phyloP scores from a whole-genome alignment of 1,284 basidiomycete species.

The Mrakiaceae sp. region DNA sequence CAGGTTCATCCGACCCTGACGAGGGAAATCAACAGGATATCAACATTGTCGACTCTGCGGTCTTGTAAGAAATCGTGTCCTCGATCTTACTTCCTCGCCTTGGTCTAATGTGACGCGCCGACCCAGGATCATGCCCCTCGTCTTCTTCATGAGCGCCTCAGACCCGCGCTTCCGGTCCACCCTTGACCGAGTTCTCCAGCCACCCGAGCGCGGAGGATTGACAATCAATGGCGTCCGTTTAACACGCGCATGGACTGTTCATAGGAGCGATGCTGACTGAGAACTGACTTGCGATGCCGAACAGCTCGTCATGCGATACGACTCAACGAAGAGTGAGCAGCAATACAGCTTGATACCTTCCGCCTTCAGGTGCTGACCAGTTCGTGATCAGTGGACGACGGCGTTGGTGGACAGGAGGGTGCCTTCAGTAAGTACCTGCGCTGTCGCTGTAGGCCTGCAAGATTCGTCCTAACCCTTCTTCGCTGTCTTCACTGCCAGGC shows the following conservation, averaged over 20 bases:
- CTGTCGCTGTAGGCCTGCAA: too few species aligned
- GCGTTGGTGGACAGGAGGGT: constrained; percentile 88
- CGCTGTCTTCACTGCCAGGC: constrained; percentile 32
- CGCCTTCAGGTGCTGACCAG: constrained; percentile 21
- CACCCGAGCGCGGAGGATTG: constrained; percentile 62
- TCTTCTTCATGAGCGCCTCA: constrained; percentile 1
- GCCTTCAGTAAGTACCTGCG: not conserved
- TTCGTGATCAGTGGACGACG: constrained; percentile 70
- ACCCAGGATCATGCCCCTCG: constrained; percentile 14
- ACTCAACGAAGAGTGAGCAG: constrained; percentile 45
- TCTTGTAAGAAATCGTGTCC: constrained; percentile 18
- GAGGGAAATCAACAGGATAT: constrained; percentile 19
- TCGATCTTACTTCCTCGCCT: too few species aligned
- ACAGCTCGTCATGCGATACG: constrained; percentile 60
- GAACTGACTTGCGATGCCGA: constrained; percentile 21
- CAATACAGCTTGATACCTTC: not conserved
- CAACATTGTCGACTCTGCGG: constrained; percentile 37
- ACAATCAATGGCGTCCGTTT: constrained; percentile 50
- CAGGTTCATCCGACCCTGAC: too few species aligned
- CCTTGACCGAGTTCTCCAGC: not conserved
- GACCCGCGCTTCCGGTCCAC: constrained; percentile 1
- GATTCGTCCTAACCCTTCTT: too few species aligned
- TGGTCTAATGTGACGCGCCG: too few species aligned
- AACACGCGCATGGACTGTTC: not conserved
- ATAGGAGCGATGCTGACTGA: not conserved